phyloP scores from a whole-genome alignment of 2,329 filamentous ascomycete species.

The Diplodia corticola region DNA sequence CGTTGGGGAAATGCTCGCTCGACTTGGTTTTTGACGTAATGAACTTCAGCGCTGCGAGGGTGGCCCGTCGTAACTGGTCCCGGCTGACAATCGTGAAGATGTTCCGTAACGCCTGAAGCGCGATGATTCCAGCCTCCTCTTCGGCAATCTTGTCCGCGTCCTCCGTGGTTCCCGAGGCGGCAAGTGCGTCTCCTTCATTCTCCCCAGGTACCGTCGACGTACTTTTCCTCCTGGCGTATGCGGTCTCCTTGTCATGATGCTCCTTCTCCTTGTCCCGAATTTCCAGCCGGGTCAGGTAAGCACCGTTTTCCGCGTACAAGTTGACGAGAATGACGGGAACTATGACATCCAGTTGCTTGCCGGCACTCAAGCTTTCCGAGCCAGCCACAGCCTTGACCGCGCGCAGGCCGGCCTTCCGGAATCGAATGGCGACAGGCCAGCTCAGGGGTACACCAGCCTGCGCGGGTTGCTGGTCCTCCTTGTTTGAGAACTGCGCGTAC shows the following conservation, averaged over 20 bases:
- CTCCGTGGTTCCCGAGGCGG: constrained; percentile 75
- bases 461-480: constrained; percentile 50
- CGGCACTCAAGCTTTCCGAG: constrained; percentile 75
- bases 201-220: constrained; percentile 75
- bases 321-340: constrained; percentile 87
- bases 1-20: constrained; percentile 37
- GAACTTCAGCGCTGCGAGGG: constrained; percentile 71
- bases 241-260: constrained; percentile 65
- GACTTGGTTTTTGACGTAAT: constrained; percentile 49
- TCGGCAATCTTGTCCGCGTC: constrained; percentile 90
- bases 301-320: constrained; percentile 72
- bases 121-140: constrained; percentile 81
- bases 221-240: constrained; percentile 70
- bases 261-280: constrained; percentile 68
- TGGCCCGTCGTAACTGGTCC: constrained; percentile 76
- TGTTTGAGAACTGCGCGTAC: constrained; percentile 79
- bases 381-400: constrained; percentile 78
- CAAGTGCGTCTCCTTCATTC: constrained; percentile 64
- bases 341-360: constrained; percentile 73
- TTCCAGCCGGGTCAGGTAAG: constrained; percentile 68
- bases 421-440: constrained; percentile 71
- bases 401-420: constrained; percentile 55
- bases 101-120: constrained; percentile 81
- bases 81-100: constrained; percentile 83
- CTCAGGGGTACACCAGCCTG: constrained; percentile 52